Base-by-base conservation (phyloP, 495 filamentous ascomycete genomes). In the Hypoxylon lenormandii region DNA sequence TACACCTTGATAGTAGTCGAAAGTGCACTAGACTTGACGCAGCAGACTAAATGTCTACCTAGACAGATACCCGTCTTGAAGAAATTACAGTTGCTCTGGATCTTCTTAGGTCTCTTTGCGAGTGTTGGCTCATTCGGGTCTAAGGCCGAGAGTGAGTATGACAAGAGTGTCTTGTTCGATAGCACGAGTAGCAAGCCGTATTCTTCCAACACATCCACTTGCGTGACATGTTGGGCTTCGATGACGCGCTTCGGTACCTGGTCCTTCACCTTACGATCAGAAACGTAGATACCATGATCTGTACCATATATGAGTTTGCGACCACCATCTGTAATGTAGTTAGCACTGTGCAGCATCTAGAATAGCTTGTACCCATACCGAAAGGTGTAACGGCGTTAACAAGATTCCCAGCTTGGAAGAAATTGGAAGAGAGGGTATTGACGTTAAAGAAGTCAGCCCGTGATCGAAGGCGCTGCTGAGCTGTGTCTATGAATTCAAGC, bases 11-110 rank as follows among this genome's bases (percentile, higher is more conserved):
- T 95, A 7, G 94, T 97, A 7, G 91, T 95, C 40, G 91, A 94
- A 22, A 97, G 83, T 5, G 92, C 90, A 5, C 89, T 91, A 45
- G 90, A 93, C 81, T 96, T 97, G 65, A 97, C 95, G 62, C 91
- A 93, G 77, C 93, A 97, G 16, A 99, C 94, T 37, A 98, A 83
- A 76, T 98, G 96, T 49, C 94, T 88, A 50, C 96, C 94, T 19
- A 97, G 85, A 75, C 95, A 97, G 69, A 97, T 94, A 21, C 96
- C 96, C 46, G 92, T 89, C 78, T 94, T 97, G 89, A 99, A 98
- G 80, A 97, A 98, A 80, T 94, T 97, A 77, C 93, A 94, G 80
- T 97, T 92, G 64, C 91, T 92, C 74, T 94, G 93, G 72, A 99
- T 97, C 82, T 97, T 97, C 83, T 94, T 96, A n/a, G 93, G 91